phyloP scores from a whole-genome alignment of 257 asterid species.

The Primulina tabacum region DNA sequence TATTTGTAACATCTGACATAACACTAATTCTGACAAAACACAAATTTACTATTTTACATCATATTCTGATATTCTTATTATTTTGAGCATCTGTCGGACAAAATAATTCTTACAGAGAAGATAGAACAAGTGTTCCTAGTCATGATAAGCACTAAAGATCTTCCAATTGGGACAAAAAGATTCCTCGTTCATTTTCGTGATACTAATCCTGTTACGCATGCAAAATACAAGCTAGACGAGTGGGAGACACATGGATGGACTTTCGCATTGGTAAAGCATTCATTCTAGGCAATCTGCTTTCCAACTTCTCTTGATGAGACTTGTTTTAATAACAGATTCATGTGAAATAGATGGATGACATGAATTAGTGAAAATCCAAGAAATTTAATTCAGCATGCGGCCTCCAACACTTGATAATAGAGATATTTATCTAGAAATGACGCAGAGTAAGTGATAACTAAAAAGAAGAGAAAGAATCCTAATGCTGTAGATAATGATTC shows the following conservation, averaged over 20 bases:
- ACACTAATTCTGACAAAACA: too few species aligned
- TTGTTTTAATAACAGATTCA: constrained; percentile 3
- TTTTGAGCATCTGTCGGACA: too few species aligned
- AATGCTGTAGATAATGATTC: too few species aligned
- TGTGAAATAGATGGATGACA: not conserved
- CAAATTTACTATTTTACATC: too few species aligned
- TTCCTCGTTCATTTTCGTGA: constrained; percentile 46
- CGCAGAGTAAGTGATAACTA: too few species aligned
- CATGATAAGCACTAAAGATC: constrained; percentile 40
- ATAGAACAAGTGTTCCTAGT: constrained; percentile 29
- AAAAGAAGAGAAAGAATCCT: too few species aligned
- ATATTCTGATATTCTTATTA: too few species aligned
- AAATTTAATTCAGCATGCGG: constrained; percentile 2
- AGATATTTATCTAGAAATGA: too few species aligned
- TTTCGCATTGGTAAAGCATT: constrained; percentile 27
- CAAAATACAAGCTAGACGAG: constrained; percentile 25
- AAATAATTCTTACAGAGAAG: too few species aligned
- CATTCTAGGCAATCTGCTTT: constrained; percentile 16
- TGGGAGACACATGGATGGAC: constrained; percentile 36
- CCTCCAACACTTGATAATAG: not conserved
- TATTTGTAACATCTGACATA: too few species aligned
- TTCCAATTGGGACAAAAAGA: constrained; percentile 45
- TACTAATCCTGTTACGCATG: constrained; percentile 31
- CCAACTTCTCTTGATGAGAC: constrained; percentile 6
- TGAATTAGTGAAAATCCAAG: constrained; percentile 2